phyloP scores from a whole-genome alignment of 176 grass and related monocot species.

The Carex parvula region DNA sequence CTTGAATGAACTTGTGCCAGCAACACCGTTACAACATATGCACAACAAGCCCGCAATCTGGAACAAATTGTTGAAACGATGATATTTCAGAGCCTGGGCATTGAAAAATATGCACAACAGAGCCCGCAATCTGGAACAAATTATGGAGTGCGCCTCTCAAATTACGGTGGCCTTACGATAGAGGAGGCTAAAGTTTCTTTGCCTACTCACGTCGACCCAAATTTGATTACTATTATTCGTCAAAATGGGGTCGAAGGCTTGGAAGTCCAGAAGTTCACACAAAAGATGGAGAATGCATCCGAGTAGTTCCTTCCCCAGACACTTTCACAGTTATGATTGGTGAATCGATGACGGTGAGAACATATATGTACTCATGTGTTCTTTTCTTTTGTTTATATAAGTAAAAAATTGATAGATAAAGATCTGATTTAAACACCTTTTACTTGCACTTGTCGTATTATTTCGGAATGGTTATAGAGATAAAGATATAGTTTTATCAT shows the following conservation, averaged over 20 bases:
- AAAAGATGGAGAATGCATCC: conserved; percentile 31
- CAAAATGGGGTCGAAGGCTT: conserved; percentile 29
- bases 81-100: conserved; percentile 31
- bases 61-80: conserved; percentile 32
- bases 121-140: no score
- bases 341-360: conserved; percentile 23
- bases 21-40: conserved; percentile 17
- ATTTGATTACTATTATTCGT: conserved; percentile 30
- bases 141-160: conserved; percentile 26
- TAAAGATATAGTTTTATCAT: not conserved
- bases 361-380: not conserved
- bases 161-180: conserved; percentile 10
- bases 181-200: conserved; percentile 27
- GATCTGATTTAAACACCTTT: not conserved
- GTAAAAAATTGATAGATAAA: not conserved
- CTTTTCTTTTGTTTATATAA: not conserved
- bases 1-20: not conserved
- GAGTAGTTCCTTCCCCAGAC: not conserved
- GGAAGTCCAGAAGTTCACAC: conserved; percentile 23
- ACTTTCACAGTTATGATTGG: conserved; percentile 34
- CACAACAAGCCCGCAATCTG: not conserved
- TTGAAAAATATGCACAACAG: conserved; percentile 27
- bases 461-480: not conserved
- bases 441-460: not conserved
- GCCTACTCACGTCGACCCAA: conserved; percentile 10